Evolutionary conservation across 805 yeast species (phyloP).

Genomic region (Scheffersomyces amazonensis): DNA sequence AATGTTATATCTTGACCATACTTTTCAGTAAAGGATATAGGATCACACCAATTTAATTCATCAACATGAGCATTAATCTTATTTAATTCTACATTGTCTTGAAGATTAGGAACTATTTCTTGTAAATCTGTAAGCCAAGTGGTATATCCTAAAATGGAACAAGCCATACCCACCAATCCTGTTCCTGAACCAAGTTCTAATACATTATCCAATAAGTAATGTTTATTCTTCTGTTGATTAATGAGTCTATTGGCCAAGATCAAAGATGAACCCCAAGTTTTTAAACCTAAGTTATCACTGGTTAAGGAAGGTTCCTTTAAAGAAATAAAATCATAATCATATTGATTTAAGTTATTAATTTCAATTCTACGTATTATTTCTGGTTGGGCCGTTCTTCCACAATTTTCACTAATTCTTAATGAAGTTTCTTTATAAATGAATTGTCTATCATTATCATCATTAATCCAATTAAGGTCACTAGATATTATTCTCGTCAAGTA

Average conservation of each 20-base stretch:
- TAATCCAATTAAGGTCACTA: conserved; percentile 46
- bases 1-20: conserved; percentile 32
- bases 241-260: conserved; percentile 59
- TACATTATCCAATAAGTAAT: conserved; percentile 25
- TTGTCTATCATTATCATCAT: conserved; percentile 28
- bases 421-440: conserved; percentile 56
- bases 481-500: conserved; percentile 52
- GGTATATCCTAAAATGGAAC: conserved; percentile 49
- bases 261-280: conserved; percentile 94
- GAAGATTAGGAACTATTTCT: conserved; percentile 70
- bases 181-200: conserved; percentile 95
- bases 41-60: conserved; percentile 78
- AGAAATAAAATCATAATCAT: conserved; percentile 18
- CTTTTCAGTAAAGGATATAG: conserved; percentile 33
- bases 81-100: conserved; percentile 58
- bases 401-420: conserved; percentile 67
- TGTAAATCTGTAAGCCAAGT: conserved; percentile 72
- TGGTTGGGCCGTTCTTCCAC: conserved; percentile 85
- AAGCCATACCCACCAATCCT: conserved; percentile 80
- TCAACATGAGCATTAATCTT: conserved; percentile 30
- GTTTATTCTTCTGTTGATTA: conserved; percentile 7
- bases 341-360: conserved; percentile 40
- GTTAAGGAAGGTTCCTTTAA: conserved; percentile 84
- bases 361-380: conserved; percentile 59
- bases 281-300: conserved; percentile 81